Evolutionary conservation across 108 stramenopile genomes (phyloP).

Genomic region (Nannochloropsis oceanica): DNA sequence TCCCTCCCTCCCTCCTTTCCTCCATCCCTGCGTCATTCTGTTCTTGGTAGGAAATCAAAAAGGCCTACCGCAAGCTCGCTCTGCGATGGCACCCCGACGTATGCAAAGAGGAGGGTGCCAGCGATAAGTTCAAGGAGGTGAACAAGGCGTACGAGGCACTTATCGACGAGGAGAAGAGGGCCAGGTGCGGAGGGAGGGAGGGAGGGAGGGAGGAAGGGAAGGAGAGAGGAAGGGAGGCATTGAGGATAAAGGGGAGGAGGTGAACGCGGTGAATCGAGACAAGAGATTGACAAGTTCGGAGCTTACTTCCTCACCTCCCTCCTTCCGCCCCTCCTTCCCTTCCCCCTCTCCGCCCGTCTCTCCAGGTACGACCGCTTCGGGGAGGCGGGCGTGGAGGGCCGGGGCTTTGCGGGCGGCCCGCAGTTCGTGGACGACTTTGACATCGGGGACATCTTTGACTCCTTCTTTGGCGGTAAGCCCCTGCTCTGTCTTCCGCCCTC

Average conservation of each 20-base stretch:
- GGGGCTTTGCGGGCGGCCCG: slow-evolving; percentile 3
- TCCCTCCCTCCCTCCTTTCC: not conserved
- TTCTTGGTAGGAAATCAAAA: slow-evolving; percentile 49
- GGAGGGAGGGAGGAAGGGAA: not conserved
- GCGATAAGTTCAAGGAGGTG: slow-evolving; percentile 23
- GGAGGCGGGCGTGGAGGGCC: slow-evolving; percentile 10
- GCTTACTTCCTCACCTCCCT: not conserved
- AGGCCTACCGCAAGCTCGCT: slow-evolving; percentile 72
- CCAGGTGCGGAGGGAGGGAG: not conserved
- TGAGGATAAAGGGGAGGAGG: not conserved
- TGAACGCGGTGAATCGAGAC: not conserved
- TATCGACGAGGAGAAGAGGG: slow-evolving; percentile 10
- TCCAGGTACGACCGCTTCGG: slow-evolving; percentile 29
- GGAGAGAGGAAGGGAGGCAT: not conserved
- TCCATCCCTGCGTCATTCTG: not conserved
- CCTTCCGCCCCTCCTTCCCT: not conserved
- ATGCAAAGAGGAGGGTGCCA: not conserved
- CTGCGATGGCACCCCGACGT: slow-evolving; percentile 63
- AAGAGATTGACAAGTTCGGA: not conserved
- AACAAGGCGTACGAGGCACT: slow-evolving; percentile 25
- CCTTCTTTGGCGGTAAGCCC: slow-evolving; percentile 67
- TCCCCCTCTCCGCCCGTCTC: not conserved
- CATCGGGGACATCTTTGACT: slow-evolving; percentile 86
- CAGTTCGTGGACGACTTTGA: slow-evolving; percentile 68
- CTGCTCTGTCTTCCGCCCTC: too few relatives aligned